These are phyloP conservation scores for Vickermania ingenoplastis DNA, from an alignment of 208 protist species.

Conservation along the genomic window DNA sequence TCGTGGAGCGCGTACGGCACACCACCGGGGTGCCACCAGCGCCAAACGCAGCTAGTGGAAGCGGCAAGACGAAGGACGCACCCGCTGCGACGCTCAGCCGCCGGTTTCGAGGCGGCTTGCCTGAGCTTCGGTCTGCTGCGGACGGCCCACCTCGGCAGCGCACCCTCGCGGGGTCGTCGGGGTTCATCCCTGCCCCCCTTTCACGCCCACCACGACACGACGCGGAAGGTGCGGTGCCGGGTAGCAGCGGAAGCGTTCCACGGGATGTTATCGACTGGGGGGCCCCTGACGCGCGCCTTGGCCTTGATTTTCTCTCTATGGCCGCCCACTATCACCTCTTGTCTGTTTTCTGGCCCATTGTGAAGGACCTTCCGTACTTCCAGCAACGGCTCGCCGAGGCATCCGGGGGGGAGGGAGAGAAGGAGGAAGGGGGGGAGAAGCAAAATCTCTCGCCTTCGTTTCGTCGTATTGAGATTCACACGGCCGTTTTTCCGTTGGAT, in stretches of 20 bases:
- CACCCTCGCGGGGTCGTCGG: background rate
- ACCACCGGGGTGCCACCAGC: background rate
- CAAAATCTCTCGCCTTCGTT: background rate
- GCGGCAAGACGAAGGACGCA: background rate
- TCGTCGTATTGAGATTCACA: background rate
- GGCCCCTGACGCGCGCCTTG: background rate
- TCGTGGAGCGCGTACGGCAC: background rate
- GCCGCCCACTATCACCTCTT: background rate
- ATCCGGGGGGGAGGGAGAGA: no score
- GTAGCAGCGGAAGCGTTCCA: background rate
- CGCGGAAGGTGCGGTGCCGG: background rate
- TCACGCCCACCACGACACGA: no score
- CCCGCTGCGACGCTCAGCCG: background rate
- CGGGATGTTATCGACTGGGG: background rate
- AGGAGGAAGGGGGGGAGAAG: no score
- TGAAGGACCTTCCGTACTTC: background rate
- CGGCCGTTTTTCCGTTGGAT: background rate
- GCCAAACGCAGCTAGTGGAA: background rate
- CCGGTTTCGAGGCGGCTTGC: background rate
- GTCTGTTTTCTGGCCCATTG: background rate
- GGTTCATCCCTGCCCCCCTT: background rate
- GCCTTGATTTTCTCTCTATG: background rate
- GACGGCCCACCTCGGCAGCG: no score
- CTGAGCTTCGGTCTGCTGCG: no score
- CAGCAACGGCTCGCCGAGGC: background rate